A percentile compares a stretch with the other conserved stretches of the same genome.
Conservation (phyloP, 2,329 filamentous ascomycete genomes). For the Apiospora hydei region DNA sequence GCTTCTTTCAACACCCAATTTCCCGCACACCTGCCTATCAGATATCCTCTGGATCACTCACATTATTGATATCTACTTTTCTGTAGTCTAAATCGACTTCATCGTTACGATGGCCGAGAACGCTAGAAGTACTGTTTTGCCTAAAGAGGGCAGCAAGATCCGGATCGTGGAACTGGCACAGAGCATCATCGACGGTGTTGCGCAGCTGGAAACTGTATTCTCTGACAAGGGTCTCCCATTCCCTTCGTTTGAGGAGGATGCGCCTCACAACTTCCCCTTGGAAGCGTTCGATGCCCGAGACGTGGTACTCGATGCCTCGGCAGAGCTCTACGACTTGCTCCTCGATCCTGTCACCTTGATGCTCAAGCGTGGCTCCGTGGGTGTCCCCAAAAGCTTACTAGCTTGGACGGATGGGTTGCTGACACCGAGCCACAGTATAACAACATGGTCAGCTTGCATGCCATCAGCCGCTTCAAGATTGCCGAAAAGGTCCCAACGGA, state of each 20-base stretch:
- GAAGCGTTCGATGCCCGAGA: not conserved
- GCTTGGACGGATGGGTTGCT: not conserved
- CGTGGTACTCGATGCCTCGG: not conserved
- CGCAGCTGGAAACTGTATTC: not conserved
- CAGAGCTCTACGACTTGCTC: not conserved
- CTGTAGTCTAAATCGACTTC: no score
- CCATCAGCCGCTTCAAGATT: not conserved
- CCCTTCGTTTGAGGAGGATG: not conserved
- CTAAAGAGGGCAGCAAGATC: not conserved
- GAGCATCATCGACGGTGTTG: not conserved
- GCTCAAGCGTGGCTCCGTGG: not conserved
- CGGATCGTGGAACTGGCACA: not conserved
- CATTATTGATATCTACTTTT: no score
- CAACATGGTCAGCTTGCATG: not conserved
- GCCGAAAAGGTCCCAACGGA: not conserved
- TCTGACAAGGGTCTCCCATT: not conserved
- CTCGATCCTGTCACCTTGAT: not conserved
- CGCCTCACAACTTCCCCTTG: not conserved
- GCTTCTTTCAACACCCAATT: no score
- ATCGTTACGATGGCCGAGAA: not conserved
- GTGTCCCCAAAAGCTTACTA: not conserved
- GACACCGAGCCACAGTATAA: not conserved
- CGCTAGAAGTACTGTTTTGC: not conserved
- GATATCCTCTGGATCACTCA: no score
- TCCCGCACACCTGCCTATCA: no score